Evolutionary conservation across 2,329 filamentous ascomycete species (phyloP).

Genomic region (Endoconidiophora polonica): DNA sequence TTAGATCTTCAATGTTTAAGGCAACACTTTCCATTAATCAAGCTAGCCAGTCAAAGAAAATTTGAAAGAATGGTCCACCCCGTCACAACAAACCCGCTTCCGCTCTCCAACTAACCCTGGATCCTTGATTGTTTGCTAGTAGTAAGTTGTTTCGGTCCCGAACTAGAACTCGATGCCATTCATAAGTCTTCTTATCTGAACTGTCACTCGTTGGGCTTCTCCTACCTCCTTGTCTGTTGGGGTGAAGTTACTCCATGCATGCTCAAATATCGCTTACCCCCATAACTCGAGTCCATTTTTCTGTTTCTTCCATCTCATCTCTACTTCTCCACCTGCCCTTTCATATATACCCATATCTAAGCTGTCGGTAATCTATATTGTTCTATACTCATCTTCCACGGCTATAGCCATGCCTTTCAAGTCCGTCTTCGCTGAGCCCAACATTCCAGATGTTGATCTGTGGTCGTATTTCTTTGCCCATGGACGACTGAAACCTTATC

Average conservation of each 20-base stretch:
- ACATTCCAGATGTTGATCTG: constrained; percentile 59
- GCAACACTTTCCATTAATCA: too few relatives aligned
- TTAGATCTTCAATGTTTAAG: too few relatives aligned
- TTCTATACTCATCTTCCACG: not conserved
- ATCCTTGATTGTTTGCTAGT: too few relatives aligned
- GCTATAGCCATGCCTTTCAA: constrained; percentile 46
- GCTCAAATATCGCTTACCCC: not conserved
- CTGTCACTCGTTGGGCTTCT: too few relatives aligned
- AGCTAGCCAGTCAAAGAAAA: too few relatives aligned
- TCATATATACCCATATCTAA: not conserved
- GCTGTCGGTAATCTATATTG: not conserved
- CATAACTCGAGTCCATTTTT: not conserved
- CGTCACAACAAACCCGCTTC: too few relatives aligned
- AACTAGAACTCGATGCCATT: too few relatives aligned
- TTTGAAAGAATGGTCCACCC: too few relatives aligned
- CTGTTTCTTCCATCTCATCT: not conserved
- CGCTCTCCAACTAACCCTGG: too few relatives aligned
- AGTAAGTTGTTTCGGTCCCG: too few relatives aligned
- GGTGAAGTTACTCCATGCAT: not conserved
- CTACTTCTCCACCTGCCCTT: not conserved
- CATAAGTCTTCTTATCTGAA: too few relatives aligned
- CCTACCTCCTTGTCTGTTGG: not conserved
- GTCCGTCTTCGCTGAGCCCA: constrained; percentile 46
- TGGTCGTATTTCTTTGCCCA: constrained; percentile 66
- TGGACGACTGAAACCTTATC: constrained; percentile 40